Conservation (phyloP, 768 basidiomycete genomes). For the Cantharellus cinnabarinus region DNA sequence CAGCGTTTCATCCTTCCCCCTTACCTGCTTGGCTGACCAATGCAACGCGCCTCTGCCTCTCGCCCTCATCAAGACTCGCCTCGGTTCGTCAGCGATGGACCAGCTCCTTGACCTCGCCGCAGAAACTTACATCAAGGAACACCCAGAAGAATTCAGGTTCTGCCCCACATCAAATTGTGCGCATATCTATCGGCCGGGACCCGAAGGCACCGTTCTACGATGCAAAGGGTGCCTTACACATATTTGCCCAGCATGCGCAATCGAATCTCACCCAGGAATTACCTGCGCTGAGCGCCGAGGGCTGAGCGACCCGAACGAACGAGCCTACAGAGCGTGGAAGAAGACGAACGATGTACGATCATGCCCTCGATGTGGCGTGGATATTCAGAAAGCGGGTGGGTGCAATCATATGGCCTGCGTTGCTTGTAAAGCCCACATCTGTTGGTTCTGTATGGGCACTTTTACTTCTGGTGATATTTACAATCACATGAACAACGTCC, state of each 20-base stretch:
- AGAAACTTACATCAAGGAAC: conserved; percentile 35
- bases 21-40: conserved; percentile 49
- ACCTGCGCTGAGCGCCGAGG: conserved; percentile 31
- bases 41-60: conserved; percentile 41
- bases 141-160: conserved; percentile 41
- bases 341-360: conserved; percentile 42
- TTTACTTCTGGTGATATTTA: conserved; percentile 51
- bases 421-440: conserved; percentile 54
- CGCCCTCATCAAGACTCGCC: conserved; percentile 26
- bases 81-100: conserved; percentile 33
- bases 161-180: conserved; percentile 67
- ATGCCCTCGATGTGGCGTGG: conserved; percentile 50
- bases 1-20: conserved; percentile 41
- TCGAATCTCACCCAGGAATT: conserved; percentile 42
- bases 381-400: conserved; percentile 53
- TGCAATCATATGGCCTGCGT: conserved; percentile 75
- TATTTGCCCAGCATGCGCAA: conserved; percentile 45
- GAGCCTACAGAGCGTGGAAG: conserved; percentile 45
- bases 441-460: conserved; percentile 59
- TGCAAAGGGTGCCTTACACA: conserved; percentile 51
- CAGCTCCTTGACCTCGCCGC: conserved; percentile 38
- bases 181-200: conserved; percentile 44
- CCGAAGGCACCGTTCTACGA: conserved; percentile 31
- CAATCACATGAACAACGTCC: conserved; percentile 46
- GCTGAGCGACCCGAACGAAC: conserved; percentile 18